phyloP scores from a whole-genome alignment of 2,329 filamentous ascomycete genomes.

The Nothophoma quercina region DNA sequence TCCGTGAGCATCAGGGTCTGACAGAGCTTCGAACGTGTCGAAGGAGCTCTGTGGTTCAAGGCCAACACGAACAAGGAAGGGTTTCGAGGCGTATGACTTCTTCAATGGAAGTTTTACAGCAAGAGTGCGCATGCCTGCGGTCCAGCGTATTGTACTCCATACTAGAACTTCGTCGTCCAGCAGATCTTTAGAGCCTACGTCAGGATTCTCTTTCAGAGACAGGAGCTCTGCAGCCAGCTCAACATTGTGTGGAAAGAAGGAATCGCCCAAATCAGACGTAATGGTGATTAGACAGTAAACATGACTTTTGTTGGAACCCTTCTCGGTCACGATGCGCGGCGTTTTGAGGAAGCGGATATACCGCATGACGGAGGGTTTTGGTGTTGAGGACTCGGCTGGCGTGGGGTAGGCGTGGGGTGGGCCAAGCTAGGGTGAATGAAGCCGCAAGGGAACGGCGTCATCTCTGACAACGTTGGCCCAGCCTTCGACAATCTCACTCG shows the following conservation, averaged over 20 bases:
- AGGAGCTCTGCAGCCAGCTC: constrained; percentile 53
- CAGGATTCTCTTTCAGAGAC: constrained; percentile 20
- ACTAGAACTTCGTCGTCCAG: constrained; percentile 50
- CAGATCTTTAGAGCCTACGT: too few relatives aligned
- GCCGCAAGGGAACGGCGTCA: constrained; percentile 4
- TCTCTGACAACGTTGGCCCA: constrained; percentile 3
- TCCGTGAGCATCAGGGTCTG: constrained; percentile 47
- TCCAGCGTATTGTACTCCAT: constrained; percentile 55
- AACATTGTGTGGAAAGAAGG: constrained; percentile 62
- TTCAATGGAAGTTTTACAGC: constrained; percentile 53
- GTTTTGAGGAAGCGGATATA: constrained; percentile 74
- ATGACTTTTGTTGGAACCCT: constrained; percentile 29
- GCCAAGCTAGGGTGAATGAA: constrained; percentile 3
- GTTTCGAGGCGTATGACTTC: constrained; percentile 48
- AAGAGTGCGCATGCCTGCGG: constrained; percentile 53
- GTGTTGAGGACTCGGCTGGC: constrained; percentile 1
- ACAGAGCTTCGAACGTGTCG: constrained; percentile 41
- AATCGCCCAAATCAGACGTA: constrained; percentile 73
- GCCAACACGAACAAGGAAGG: constrained; percentile 52
- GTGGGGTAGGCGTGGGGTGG: constrained; percentile 12
- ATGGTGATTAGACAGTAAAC: constrained; percentile 63
- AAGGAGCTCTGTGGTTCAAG: constrained; percentile 33
- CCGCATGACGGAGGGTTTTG: constrained; percentile 46
- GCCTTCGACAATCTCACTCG: constrained; percentile 1
- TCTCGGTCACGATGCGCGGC: constrained; percentile 57